Conservation (phyloP, 805 yeast species). For the Metschnikowia hibisci region DNA sequence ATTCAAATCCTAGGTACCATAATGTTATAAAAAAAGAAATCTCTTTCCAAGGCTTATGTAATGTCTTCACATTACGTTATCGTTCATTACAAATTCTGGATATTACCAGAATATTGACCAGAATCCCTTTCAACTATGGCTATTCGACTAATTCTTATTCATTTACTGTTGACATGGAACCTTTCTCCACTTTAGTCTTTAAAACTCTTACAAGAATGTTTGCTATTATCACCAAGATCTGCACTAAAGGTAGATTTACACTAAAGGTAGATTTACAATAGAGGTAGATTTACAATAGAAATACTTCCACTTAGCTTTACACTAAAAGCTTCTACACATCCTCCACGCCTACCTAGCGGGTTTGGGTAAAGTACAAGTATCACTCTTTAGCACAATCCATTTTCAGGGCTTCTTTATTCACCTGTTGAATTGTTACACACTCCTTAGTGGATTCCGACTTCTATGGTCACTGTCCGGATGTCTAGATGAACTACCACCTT, state of each 20-base stretch:
- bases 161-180: slow-evolving; percentile 42
- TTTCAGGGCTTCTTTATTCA: slow-evolving; percentile 45
- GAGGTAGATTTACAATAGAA: too few species aligned
- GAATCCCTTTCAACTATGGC: slow-evolving; percentile 41
- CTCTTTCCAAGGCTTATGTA: slow-evolving; percentile 43
- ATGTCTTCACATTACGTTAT: slow-evolving; percentile 42
- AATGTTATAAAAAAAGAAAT: too few species aligned
- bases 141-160: slow-evolving; percentile 43
- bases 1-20: too few species aligned
- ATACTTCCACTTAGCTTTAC: slow-evolving; percentile 36
- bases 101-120: slow-evolving; percentile 43
- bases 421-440: slow-evolving; percentile 52
- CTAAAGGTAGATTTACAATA: slow-evolving; percentile 28
- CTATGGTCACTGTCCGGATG: slow-evolving; percentile 16
- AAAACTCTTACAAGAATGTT: slow-evolving; percentile 40
- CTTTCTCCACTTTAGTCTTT: slow-evolving; percentile 43
- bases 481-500: slow-evolving; percentile 29
- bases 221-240: slow-evolving; percentile 40
- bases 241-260: slow-evolving; percentile 26
- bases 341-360: slow-evolving; percentile 43
- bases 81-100: slow-evolving; percentile 38
- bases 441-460: slow-evolving; percentile 55
- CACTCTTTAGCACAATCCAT: slow-evolving; percentile 36
- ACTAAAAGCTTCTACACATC: slow-evolving; percentile 39
- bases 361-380: slow-evolving; percentile 40